Evolutionary conservation across 257 asterid species (phyloP).

Genomic region (Scutellaria galericulata): DNA sequence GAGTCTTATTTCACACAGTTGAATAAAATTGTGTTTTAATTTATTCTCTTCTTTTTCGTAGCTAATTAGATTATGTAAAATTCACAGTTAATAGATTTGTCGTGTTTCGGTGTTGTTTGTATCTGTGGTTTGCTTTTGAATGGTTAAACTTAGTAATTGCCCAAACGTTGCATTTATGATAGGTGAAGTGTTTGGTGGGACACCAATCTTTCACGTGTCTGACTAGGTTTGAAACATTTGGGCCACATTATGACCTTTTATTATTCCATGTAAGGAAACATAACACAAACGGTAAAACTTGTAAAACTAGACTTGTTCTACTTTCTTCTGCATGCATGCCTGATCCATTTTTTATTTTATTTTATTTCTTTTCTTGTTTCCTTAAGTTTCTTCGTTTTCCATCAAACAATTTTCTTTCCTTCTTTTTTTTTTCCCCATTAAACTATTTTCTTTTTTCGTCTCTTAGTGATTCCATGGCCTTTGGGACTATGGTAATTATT

Average conservation of each 20-base stretch:
- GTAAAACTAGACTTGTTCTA: not conserved
- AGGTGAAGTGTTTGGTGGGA: not conserved
- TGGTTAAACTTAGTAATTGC: not conserved
- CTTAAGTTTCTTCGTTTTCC: not conserved
- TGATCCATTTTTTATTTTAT: no score
- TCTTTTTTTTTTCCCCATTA: not conserved
- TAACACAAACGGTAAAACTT: not conserved
- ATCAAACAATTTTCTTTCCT: not conserved
- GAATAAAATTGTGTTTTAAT: not conserved
- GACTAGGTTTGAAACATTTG: not conserved
- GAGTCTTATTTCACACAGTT: not conserved
- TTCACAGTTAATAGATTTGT: not conserved
- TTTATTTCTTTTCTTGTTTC: not conserved
- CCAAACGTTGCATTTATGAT: not conserved
- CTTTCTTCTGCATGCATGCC: not conserved
- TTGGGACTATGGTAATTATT: no score
- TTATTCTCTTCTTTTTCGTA: not conserved
- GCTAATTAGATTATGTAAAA: not conserved
- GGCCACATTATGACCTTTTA: not conserved
- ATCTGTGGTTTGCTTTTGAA: not conserved
- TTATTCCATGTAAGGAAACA: not conserved
- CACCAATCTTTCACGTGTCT: not conserved
- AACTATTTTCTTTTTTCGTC: not conserved
- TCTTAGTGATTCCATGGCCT: not conserved
- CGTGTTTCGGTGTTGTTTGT: not conserved